A percentile compares a stretch with the other conserved stretches of the same genome.
Evolutionary conservation across 768 basidiomycete species (phyloP).

Genomic region (Amanita inopinata): DNA sequence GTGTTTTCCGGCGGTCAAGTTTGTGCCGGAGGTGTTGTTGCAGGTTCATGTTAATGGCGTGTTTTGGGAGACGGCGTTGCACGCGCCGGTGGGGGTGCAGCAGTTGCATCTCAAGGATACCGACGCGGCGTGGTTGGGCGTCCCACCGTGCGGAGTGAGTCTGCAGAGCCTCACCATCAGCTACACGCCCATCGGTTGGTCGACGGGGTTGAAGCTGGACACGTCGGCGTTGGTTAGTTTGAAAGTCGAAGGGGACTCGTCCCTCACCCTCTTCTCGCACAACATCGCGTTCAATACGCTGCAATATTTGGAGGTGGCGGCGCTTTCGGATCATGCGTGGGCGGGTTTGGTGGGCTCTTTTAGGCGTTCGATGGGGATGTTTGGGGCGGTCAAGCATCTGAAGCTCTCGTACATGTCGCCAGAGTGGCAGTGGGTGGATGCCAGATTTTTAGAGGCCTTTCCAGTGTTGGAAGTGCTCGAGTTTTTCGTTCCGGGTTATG

Average conservation of each 20-base stretch:
- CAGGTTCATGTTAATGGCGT: conserved; percentile 2
- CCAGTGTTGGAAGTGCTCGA: conserved; percentile 3
- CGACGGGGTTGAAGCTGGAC: background rate
- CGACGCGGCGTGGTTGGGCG: conserved; percentile 5
- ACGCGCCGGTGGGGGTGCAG: background rate
- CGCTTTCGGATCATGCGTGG: conserved; percentile 6
- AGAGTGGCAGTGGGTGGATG: background rate
- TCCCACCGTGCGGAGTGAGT: background rate
- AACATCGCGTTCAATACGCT: conserved; percentile 3
- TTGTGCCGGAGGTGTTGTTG: conserved; percentile 1
- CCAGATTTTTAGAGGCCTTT: conserved; percentile 4
- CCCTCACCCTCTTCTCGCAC: conserved; percentile 4
- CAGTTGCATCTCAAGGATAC: conserved; percentile 6
- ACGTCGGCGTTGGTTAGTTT: conserved; percentile 3
- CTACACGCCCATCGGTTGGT: conserved; percentile 5
- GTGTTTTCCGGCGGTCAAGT: conserved; percentile 6
- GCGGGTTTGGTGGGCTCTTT: background rate
- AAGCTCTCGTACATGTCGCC: conserved; percentile 3
- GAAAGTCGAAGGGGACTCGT: conserved; percentile 6
- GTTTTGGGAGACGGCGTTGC: conserved; percentile 4
- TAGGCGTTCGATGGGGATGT: conserved; percentile 1
- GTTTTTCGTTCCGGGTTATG: background rate
- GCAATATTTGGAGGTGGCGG: conserved; percentile 3
- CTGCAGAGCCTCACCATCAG: conserved; percentile 1
- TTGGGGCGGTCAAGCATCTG: background rate